phyloP scores from a whole-genome alignment of 2,329 filamentous ascomycete species.

The Ceratocystis colombiana region DNA sequence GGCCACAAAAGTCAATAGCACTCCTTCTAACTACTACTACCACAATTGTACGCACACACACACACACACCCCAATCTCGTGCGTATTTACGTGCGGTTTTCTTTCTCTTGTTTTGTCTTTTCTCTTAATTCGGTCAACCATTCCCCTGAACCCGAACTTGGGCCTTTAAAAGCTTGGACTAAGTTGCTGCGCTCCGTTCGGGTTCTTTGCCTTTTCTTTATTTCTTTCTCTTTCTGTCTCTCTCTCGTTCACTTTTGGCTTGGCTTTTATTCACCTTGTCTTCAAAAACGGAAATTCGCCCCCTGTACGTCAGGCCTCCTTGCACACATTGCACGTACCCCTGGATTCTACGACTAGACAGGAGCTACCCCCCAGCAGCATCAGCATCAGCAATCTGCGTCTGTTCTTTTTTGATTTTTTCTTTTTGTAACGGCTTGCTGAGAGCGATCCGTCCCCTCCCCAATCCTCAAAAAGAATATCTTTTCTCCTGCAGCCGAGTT shows the following conservation, averaged over 20 bases:
- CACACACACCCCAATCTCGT: background rate
- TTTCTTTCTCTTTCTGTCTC: background rate
- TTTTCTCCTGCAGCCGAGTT: constrained; percentile 6
- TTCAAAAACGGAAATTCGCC: constrained; percentile 12
- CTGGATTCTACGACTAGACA: constrained; percentile 8
- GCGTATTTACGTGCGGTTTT: background rate
- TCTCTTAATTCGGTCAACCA: background rate
- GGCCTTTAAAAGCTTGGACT: constrained; percentile 13
- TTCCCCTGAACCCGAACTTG: background rate
- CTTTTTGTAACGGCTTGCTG: constrained; percentile 3
- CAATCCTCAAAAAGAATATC: constrained; percentile 12
- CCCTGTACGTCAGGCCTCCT: constrained; percentile 16
- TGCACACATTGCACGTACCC: constrained; percentile 7
- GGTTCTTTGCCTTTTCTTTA: background rate
- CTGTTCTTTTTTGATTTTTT: constrained; percentile 5
- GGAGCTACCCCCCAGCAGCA: constrained; percentile 14
- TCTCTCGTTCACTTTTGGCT: background rate
- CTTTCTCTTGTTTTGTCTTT: background rate
- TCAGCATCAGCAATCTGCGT: constrained; percentile 5
- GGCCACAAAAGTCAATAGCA: background rate
- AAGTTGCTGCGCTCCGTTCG: background rate
- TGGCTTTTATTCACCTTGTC: constrained; percentile 4
- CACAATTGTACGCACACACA: background rate
- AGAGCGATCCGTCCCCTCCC: background rate
- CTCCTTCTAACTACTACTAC: background rate